phyloP scores from a whole-genome alignment of 768 basidiomycete species.

The Psilocybe azurescens region DNA sequence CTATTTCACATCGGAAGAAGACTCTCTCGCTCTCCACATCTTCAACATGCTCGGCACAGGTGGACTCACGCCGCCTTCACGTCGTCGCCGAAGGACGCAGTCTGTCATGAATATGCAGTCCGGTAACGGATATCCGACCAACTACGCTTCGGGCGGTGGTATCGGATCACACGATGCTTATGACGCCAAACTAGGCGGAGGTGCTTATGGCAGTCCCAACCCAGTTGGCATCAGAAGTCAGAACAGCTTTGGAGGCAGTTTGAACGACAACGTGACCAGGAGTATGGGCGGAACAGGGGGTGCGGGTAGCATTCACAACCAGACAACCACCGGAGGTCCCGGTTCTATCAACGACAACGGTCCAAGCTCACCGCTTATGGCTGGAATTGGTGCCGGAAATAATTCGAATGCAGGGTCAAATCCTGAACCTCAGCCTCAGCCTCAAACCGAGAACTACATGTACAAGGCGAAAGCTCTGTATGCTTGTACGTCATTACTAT shows the following conservation, averaged over 20 bases:
- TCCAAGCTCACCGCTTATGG: conserved; percentile 70
- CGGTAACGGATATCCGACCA: conserved; percentile 67
- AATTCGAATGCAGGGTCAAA: conserved; percentile 32
- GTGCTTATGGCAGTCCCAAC: conserved; percentile 49
- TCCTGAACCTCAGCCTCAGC: conserved; percentile 28
- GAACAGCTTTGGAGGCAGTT: conserved; percentile 57
- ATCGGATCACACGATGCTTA: conserved; percentile 74
- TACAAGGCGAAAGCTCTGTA: conserved; percentile 92
- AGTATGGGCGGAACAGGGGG: conserved; percentile 43
- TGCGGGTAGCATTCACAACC: conserved; percentile 62
- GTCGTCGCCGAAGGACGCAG: conserved; percentile 71
- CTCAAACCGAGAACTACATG: conserved; percentile 48
- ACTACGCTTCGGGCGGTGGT: conserved; percentile 70
- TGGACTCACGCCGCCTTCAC: conserved; percentile 80
- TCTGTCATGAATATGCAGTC: conserved; percentile 64
- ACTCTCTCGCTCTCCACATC: conserved; percentile 81
- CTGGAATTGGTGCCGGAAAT: conserved; percentile 67
- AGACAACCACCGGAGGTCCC: conserved; percentile 41
- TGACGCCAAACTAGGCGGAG: conserved; percentile 64
- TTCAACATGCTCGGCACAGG: conserved; percentile 91
- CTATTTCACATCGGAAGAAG: conserved; percentile 97
- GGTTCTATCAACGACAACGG: conserved; percentile 54
- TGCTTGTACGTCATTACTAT: conserved; percentile 61
- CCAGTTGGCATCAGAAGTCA: conserved; percentile 56
- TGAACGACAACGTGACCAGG: conserved; percentile 39